A percentile compares a stretch with the other conserved stretches of the same genome.
Evolutionary conservation across 2,329 filamentous ascomycete species (phyloP).

Genomic region (Graphium sp.): DNA sequence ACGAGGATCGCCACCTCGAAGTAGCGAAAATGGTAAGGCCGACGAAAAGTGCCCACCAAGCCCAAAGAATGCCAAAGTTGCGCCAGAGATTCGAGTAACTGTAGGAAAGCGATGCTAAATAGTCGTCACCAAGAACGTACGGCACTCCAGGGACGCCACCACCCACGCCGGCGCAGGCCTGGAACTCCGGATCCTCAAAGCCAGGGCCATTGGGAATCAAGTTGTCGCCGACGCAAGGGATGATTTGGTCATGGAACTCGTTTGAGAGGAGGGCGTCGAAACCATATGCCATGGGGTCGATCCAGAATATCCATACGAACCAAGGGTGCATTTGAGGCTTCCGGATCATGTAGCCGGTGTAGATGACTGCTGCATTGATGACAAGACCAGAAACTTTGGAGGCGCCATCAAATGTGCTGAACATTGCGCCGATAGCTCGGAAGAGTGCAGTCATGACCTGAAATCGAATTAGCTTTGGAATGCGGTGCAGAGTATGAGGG

Average conservation of each 20-base stretch:
- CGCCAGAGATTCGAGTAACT: conserved; percentile 34
- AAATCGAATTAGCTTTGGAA: too few relatives aligned
- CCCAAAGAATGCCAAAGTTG: conserved; percentile 46
- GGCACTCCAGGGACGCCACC: conserved; percentile 32
- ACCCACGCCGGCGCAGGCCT: conserved; percentile 39
- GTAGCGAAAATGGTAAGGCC: conserved; percentile 41
- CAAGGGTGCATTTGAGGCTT: conserved; percentile 44
- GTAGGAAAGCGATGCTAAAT: conserved; percentile 37
- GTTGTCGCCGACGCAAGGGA: conserved; percentile 30
- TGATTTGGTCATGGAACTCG: conserved; percentile 44
- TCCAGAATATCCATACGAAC: conserved; percentile 47
- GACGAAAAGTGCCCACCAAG: conserved; percentile 44
- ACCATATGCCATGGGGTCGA: conserved; percentile 51
- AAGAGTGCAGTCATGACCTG: conserved; percentile 44
- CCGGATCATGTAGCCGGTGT: conserved; percentile 47
- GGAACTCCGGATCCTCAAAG: conserved; percentile 22
- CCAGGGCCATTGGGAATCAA: conserved; percentile 31
- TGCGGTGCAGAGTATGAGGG: too few relatives aligned
- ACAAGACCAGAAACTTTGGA: conserved; percentile 36
- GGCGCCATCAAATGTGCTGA: conserved; percentile 38
- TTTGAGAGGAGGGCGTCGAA: conserved; percentile 55
- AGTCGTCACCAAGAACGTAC: conserved; percentile 38
- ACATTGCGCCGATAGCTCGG: conserved; percentile 35
- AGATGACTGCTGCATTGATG: conserved; percentile 37
- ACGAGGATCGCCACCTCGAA: conserved; percentile 33